phyloP scores from a whole-genome alignment of 192 early-diverging fungal species.

The Dissophora globulifera region DNA sequence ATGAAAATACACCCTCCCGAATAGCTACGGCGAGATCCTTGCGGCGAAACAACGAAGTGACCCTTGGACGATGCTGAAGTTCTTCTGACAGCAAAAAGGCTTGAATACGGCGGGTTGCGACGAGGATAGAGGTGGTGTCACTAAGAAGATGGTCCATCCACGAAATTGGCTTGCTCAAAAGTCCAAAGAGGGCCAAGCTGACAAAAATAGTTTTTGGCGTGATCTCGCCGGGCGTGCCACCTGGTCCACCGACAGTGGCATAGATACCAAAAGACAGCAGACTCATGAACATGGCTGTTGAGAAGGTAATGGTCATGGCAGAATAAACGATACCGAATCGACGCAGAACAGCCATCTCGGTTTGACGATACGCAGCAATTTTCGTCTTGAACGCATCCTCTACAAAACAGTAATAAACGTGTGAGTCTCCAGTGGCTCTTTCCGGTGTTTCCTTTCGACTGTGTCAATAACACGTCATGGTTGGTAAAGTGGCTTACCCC shows the following conservation, averaged over 20 bases:
- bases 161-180: constrained; percentile 33
- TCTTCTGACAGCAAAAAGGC: constrained; percentile 52
- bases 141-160: constrained; percentile 59
- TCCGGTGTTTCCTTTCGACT: not conserved
- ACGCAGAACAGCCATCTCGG: constrained; percentile 33
- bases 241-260: constrained; percentile 31
- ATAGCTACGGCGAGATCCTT: not conserved
- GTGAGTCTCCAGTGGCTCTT: no score
- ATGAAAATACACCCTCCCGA: constrained; percentile 16
- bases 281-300: constrained; percentile 40
- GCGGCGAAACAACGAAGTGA: no score
- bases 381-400: constrained; percentile 30
- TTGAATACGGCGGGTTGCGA: constrained; percentile 67
- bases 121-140: constrained; percentile 59
- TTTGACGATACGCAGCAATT: constrained; percentile 25
- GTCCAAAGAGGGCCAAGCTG: constrained; percentile 36
- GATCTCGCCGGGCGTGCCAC: constrained; percentile 31
- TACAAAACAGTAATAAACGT: not conserved
- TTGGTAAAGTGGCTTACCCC: no score
- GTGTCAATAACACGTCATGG: not conserved
- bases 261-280: constrained; percentile 42
- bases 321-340: constrained; percentile 33
- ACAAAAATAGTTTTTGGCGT: constrained; percentile 38
- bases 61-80: not conserved
- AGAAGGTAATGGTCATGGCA: constrained; percentile 33